Evolutionary conservation across 108 stramenopile genomes (phyloP).

Genomic region (Cyclotella choctawhatcheeana): DNA sequence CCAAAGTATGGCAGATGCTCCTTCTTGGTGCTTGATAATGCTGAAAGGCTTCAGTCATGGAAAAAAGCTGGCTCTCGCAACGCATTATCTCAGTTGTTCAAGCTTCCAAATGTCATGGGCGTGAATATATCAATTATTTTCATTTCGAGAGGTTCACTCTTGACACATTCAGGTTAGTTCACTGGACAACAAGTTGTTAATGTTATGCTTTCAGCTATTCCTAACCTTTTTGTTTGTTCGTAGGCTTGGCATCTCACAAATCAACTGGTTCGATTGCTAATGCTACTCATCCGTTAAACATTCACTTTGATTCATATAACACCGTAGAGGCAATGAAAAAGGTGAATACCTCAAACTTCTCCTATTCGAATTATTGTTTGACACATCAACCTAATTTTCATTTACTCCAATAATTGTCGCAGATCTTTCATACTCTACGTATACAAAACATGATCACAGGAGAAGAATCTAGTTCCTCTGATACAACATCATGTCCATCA

Average conservation of each 20-base stretch:
- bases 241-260: conserved; percentile 27
- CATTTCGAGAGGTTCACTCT: conserved; percentile 51
- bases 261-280: conserved; percentile 49
- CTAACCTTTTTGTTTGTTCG: conserved; percentile 4
- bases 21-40: conserved; percentile 73
- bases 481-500: conserved; percentile 12
- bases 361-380: too few relatives aligned
- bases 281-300: conserved; percentile 52
- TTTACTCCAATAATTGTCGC: neutral
- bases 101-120: conserved; percentile 66
- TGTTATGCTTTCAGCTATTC: neutral
- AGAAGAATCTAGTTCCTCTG: neutral
- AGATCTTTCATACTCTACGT: conserved; percentile 41
- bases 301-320: conserved; percentile 60
- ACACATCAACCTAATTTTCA: too few relatives aligned
- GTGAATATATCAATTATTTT: conserved; percentile 69
- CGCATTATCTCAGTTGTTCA: conserved; percentile 58
- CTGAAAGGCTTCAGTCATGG: conserved; percentile 64
- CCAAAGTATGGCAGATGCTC: conserved; percentile 39
- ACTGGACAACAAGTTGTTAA: neutral
- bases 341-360: conserved; percentile 14
- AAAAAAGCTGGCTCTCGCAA: conserved; percentile 44
- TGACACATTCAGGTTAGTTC: conserved; percentile 62
- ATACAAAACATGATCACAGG: conserved; percentile 32
- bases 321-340: conserved; percentile 35